Evolutionary conservation across 2,329 filamentous ascomycete genomes (phyloP), one percentile per base, ranked within the genome.

Genomic region (Pestalotiopsis sp.): DNA sequence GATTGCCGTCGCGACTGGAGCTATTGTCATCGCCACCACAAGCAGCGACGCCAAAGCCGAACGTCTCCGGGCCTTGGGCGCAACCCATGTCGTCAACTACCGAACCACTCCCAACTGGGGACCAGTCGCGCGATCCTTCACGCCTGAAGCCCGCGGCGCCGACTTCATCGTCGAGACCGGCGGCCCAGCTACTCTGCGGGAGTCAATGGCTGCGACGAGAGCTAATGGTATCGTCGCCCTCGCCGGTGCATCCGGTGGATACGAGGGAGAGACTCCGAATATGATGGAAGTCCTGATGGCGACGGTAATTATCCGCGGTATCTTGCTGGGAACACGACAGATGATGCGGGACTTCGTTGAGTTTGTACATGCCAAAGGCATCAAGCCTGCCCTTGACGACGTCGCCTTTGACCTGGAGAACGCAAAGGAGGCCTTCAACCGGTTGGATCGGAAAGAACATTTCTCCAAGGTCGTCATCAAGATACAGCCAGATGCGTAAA

Each of bases 131-230:
- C 75, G 84, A 10, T 85, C 83, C 0, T 81, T 86, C 0, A 83
- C 81, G 0, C 78, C 79, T 0, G 76, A 80, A 1, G 81, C 81
- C 2, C 73, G 72, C 1, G 91, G 91, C 17, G 85, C 91, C 5
- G 85, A 92, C 71, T 82, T 89, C 69, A 80, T 92, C 52, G 73
- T 91, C 48, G 91, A 93, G 72, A 86, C 92, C n/a, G 90, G 88
- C 13, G 90, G 90, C 0, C 81, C 87, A 0, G 83, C 81, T 14
- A 91, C 89, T 0, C 82, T 92, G 70, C 72, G 79, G 2, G 82
- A 90, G 73, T 84, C 82, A 2, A 78, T 91, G 55, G 84, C 84
- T 70, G 84, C 85, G 1, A 78, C 88, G 0, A 70, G 75, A 0
- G 66, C 73, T 0, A 75, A 79, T 17, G 80, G 81, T 0, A 17